Base-by-base conservation (phyloP, 176 grass and related monocot species). In the Oryza officinalis region DNA sequence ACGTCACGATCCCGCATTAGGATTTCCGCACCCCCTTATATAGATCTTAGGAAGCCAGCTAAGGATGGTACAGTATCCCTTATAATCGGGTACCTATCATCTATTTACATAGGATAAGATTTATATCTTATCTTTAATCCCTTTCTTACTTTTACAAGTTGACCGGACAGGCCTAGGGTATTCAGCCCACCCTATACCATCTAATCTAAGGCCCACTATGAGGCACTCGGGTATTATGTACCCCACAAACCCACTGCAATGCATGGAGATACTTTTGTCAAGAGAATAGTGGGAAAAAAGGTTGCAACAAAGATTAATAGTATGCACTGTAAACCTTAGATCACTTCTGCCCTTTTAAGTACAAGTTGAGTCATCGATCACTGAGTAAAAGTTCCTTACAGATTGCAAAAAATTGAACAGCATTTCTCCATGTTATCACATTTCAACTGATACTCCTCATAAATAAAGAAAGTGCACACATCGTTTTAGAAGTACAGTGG, bases 401-500 rank as follows among this genome's bases (percentile, higher is more conserved):
- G 20, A 60, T 32, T 69, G 8, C 32, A 88, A 60, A 60, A 50
- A 27, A 69, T 61, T 31, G 49, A 67, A 27, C 75, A 68, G 9
- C 2, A 84, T 13, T 45, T 30, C 15, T 37, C 27, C 47, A 77
- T 70, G 14, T 12, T 70, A 63, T 65, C 43, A 79, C 20, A 54
- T 20, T 65, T 73, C 44, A 37, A 78, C 43, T 57, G 6, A 2
- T 40, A 14, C 17, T 32, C 41, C 67, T 13, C 70, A 83, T 13
- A 83, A 54, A 78, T 41, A 12, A 66, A 25, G 25, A 33, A 31
- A 78, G 26, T 27, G 37, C 12, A 41, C 10, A 38, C 50, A 69
- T 50, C 81, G 63, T 20, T 54, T 54, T 79, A 15, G 32, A 27
- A 69, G 45, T 18, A 25, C 32, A 83, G 20, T 75, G 69, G 61